Conservation (phyloP, 495 filamentous ascomycete genomes). For the Hypoxylon crocopeplum region DNA sequence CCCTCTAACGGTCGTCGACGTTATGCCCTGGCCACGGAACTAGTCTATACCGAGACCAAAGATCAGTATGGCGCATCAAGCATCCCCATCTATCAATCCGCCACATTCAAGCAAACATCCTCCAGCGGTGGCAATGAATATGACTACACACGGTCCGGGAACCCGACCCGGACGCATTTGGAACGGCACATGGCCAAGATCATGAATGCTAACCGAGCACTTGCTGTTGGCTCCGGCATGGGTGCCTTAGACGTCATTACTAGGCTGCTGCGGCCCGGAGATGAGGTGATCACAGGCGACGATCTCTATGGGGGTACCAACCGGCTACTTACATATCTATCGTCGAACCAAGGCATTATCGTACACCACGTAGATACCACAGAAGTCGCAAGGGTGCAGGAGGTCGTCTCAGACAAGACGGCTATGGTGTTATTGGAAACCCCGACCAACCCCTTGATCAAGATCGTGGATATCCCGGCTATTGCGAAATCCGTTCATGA, state of each 20-base stretch:
- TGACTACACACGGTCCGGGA: constrained; percentile 97
- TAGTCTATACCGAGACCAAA: constrained; percentile 92
- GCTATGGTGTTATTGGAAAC: constrained; percentile 96
- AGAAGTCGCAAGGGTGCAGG: constrained; percentile 66
- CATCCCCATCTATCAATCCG: constrained; percentile 96
- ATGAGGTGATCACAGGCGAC: constrained; percentile 96
- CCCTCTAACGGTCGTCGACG: constrained; percentile 78
- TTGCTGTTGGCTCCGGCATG: constrained; percentile 96
- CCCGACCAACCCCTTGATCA: constrained; percentile 96
- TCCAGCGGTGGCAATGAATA: constrained; percentile 81
- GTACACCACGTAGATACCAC: constrained; percentile 98
- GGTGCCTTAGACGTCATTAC: constrained; percentile 96
- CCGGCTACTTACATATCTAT: constrained; percentile 88
- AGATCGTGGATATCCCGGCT: constrained; percentile 87
- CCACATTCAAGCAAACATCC: constrained; percentile 95
- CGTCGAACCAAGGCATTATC: constrained; percentile 82
- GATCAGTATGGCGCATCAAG: constrained; percentile 97
- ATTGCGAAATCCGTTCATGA: constrained; percentile 79
- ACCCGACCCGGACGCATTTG: constrained; percentile 94
- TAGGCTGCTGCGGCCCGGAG: constrained; percentile 88
- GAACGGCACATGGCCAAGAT: constrained; percentile 98
- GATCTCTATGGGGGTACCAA: constrained; percentile 97
- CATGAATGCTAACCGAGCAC: constrained; percentile 89
- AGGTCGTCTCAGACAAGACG: constrained; percentile 77
- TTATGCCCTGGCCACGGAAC: constrained; percentile 92